Base-by-base conservation (phyloP, 2,329 filamentous ascomycete genomes). In the Nothopassalora personata region DNA sequence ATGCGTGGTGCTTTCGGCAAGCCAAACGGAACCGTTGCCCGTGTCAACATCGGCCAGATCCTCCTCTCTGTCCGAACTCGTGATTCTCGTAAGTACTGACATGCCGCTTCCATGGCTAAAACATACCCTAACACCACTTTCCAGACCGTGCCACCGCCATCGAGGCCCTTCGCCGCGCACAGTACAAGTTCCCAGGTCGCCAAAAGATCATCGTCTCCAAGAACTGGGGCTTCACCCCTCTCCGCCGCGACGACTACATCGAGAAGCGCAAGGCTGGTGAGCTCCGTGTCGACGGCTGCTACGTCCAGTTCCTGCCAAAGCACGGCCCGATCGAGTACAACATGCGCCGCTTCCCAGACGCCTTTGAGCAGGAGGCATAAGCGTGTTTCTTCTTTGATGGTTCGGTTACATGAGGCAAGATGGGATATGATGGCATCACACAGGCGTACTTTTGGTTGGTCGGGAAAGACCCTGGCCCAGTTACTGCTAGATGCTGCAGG, bases 151-250 rank as follows among this genome's bases (percentile, higher is more conserved):
- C 88, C 71, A 86, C 88, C 75, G 94, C 94, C 78, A 91, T 99
- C 75, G 94, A 99, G 88, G 94, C 94, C 77, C 90, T 99, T 79
- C 93, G 95, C 79, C 91, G 94, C 80, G 95, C 91, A 70, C 94
- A 97, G 88, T 97, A 97, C 91, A 99, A 97, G 89, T 99, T 99
- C 90, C 94, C 94, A 71, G 94, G 94, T 80, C 93, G 94, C 83
- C 94, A 99, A 87, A 99, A 99, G 91, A 97, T 99, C 84, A 97
- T 99, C 76, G 88, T 97, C 83, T 95, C 90, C 85, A 99, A 97
- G 91, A 99, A 99, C 88, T 99, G 94, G 94, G 94, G 94, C 72
- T 99, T 99, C 90, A 99, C 94, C 66, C 92, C 92, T 77, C 90
- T 99, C 74, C 89, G 91, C 75, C 92, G 94, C 73, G 94, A 97